Evolutionary conservation across 768 basidiomycete species (phyloP), one percentile per base, ranked within the genome.

Genomic region (Suillus weaverae): DNA sequence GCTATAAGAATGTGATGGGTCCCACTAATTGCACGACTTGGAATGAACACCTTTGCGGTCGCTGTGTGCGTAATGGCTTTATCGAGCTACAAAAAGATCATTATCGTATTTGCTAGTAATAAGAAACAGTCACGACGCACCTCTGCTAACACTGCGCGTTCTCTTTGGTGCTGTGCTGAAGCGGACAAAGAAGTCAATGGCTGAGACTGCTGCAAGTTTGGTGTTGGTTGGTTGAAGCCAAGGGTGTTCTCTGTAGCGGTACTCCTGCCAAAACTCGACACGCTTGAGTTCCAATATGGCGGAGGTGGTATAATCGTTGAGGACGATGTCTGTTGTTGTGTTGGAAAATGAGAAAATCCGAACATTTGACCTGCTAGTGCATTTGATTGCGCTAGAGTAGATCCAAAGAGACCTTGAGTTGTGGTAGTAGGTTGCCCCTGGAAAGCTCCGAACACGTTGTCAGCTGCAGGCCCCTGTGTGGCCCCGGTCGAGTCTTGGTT

Each of bases 1-100:
- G 74, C 64, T 14, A 74, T 68, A 30, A 73, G 51, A 3, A 70
- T 57, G 41, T 71, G 69, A 61, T 70, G 69, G 5, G 33, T 59
- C 46, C 57, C 44, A 3, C 38, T 38, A 16, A 61, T 64, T 30
- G 0, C 7, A 18, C 18, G 39, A 10, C 70, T 68, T 30, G 72
- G 68, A 20, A 74, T 57, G 10, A 66, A 67, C 11, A 64, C 62
- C 8, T n/a, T 60, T 33, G 68, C 63, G 3, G 39, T 66, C 2
- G 70, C 63, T 11, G 63, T 44, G 30, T 70, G 72, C 0, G 70
- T 74, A 48, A 74, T 62, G 8, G 57, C 48, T 33, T 35, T 38
- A 18, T 62, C 55, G n/a, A 22, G 32, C 61, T 62, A 39, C 9
- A n/a, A 14, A 22, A 60, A 32, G 2, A 32, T n/a, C 11, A 41